phyloP scores from a whole-genome alignment of 805 yeast species.

The Suhomyces tanzawaensis region DNA sequence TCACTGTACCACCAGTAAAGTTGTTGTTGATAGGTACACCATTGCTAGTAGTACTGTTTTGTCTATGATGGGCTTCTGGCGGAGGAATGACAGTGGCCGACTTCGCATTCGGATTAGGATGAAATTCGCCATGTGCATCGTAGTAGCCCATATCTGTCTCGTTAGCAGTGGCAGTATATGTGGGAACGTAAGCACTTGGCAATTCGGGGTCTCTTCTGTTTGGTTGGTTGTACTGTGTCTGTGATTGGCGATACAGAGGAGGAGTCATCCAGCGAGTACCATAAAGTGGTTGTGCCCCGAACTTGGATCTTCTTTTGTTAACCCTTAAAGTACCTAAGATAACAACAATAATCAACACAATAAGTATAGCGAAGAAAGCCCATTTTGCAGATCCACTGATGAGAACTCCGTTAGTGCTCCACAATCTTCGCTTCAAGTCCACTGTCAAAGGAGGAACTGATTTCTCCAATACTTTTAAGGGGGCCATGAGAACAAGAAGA shows the following conservation, averaged over 20 bases:
- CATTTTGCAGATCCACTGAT: slow-evolving; percentile 42
- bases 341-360: slow-evolving; percentile 46
- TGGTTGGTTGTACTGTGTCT: slow-evolving; percentile 51
- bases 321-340: slow-evolving; percentile 51
- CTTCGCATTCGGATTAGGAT: slow-evolving; percentile 33
- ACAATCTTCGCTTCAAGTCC: no score
- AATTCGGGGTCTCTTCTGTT: slow-evolving; percentile 39
- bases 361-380: slow-evolving; percentile 64
- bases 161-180: slow-evolving; percentile 63
- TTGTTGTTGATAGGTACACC: slow-evolving; percentile 15
- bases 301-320: slow-evolving; percentile 50
- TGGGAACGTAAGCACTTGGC: slow-evolving; percentile 54
- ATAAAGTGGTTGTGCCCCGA: slow-evolving; percentile 57
- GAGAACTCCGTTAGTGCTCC: not conserved
- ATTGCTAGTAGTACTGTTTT: slow-evolving; percentile 9
- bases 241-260: slow-evolving; percentile 69
- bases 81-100: slow-evolving; percentile 15
- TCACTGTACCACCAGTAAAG: slow-evolving; percentile 4
- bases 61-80: slow-evolving; percentile 22
- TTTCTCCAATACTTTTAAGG: no score
- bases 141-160: slow-evolving; percentile 78
- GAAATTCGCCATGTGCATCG: slow-evolving; percentile 55
- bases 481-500: no score
- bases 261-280: slow-evolving; percentile 90
- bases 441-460: no score